Conservation (phyloP, 2,329 filamentous ascomycete species). For the Apiospora pterosperma region DNA sequence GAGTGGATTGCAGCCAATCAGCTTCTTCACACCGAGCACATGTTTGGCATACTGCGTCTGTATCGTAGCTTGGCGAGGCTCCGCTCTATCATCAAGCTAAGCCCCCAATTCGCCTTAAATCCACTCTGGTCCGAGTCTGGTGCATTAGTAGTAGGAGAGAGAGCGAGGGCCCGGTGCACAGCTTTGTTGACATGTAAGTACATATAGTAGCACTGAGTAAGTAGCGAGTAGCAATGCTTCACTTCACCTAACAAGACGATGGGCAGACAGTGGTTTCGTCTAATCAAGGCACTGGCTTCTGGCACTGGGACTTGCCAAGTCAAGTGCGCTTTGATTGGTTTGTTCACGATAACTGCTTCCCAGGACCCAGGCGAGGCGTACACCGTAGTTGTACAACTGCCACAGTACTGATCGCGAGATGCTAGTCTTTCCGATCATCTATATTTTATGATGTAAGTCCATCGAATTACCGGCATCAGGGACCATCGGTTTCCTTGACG, state of each 20-base stretch:
- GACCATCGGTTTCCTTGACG: not conserved
- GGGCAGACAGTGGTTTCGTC: not conserved
- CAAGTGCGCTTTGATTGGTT: no score
- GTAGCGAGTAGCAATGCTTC: no score
- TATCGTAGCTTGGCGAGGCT: not conserved
- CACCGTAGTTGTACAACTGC: no score
- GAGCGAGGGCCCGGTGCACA: not conserved
- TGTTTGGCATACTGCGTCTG: not conserved
- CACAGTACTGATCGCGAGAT: not conserved
- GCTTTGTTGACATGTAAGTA: not conserved
- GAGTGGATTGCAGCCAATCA: not conserved
- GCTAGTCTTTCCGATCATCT: not conserved
- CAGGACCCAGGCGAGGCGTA: no score
- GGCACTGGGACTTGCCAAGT: no score
- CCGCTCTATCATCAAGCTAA: not conserved
- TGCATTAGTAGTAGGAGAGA: not conserved
- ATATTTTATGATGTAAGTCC: not conserved
- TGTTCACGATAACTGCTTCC: no score
- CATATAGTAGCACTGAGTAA: no score
- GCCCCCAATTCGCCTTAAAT: not conserved
- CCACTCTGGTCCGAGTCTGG: not conserved
- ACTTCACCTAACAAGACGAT: not conserved
- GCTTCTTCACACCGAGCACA: not conserved
- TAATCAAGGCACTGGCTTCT: no score
- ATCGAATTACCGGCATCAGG: not conserved